phyloP scores from a whole-genome alignment of 2,329 filamentous ascomycete species.

The Stenocarpella maydis region DNA sequence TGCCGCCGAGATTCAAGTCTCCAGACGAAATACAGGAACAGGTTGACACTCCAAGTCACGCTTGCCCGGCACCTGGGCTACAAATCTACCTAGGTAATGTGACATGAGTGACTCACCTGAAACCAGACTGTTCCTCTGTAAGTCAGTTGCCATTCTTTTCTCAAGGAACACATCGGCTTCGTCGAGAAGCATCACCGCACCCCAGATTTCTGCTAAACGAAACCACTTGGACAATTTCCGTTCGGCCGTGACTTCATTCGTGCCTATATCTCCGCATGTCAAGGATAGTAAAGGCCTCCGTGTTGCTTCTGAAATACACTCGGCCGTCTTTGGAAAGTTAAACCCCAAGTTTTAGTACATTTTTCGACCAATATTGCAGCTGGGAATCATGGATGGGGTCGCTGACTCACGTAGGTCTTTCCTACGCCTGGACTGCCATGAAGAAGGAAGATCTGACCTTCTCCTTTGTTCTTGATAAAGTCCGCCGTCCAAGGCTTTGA shows the following conservation, averaged over 20 bases:
- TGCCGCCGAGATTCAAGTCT: neutral
- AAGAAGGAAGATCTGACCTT: too few species aligned
- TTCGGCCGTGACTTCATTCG: neutral
- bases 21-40: neutral
- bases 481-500: too few species aligned
- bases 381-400: neutral
- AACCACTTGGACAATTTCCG: neutral
- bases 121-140: slow-evolving; percentile 40
- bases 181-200: slow-evolving; percentile 37
- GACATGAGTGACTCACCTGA: slow-evolving; percentile 28
- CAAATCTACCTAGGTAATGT: too few species aligned
- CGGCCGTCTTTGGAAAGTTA: slow-evolving; percentile 3
- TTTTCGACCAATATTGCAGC: neutral
- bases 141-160: slow-evolving; percentile 35
- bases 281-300: slow-evolving; percentile 37
- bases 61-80: neutral
- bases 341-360: neutral
- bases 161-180: slow-evolving; percentile 43
- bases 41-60: neutral
- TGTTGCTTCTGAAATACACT: slow-evolving; percentile 39
- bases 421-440: too few species aligned
- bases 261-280: slow-evolving; percentile 35
- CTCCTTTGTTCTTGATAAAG: too few species aligned
- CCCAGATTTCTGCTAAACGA: neutral
- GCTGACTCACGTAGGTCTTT: too few species aligned